A percentile compares a stretch with the other conserved stretches of the same genome.
These are phyloP conservation scores for Physcomitrellopsis africana DNA, from an alignment of 225 moss, liverwort and hornwort species.

Conservation along the genomic window DNA sequence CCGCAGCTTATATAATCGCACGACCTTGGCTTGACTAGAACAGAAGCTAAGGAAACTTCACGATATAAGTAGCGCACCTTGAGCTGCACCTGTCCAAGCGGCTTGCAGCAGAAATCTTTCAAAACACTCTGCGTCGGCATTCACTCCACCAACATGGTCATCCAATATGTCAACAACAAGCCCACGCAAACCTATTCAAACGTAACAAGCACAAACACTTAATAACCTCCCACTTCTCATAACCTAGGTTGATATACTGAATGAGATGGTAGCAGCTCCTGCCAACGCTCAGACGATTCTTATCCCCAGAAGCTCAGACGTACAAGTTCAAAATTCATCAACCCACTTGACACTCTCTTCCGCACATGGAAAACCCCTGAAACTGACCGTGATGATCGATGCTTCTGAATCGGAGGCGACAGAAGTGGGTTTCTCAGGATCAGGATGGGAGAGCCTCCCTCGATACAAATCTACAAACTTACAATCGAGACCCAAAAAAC, in stretches of 20 bases:
- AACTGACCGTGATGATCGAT: too few relatives aligned
- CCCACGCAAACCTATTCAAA: neutral
- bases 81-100: conserved; percentile 14
- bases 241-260: neutral
- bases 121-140: neutral
- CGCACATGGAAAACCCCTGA: neutral
- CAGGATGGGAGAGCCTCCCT: too few relatives aligned
- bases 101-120: neutral
- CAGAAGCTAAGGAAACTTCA: neutral
- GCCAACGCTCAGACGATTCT: neutral
- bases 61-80: neutral
- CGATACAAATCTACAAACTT: too few relatives aligned
- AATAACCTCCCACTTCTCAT: neutral
- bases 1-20: conserved; percentile 8
- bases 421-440: too few relatives aligned
- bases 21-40: neutral
- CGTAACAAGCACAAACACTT: neutral
- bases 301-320: conserved; percentile 14
- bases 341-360: neutral
- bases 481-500: neutral
- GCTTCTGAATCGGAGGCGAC: too few relatives aligned
- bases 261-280: neutral
- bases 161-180: neutral
- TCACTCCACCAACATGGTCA: neutral
- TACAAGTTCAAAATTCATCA: neutral